These are phyloP conservation scores for Artemisia argyi DNA, from an alignment of 129 eudicot genomes.

Conservation along the genomic window DNA sequence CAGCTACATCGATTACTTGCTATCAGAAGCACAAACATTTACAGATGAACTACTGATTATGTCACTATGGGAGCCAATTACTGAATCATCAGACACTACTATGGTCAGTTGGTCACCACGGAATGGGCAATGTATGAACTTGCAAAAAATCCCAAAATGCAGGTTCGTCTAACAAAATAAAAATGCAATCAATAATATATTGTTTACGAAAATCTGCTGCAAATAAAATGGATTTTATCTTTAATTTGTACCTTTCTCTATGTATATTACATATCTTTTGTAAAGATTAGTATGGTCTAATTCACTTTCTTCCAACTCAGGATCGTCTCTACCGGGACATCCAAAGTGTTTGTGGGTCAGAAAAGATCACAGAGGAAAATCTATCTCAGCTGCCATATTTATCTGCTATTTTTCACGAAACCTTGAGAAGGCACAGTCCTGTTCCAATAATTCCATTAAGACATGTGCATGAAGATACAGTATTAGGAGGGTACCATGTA, in stretches of 20 bases:
- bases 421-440: conserved; percentile 54
- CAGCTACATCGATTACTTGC: conserved; percentile 56
- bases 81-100: conserved; percentile 67
- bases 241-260: background rate
- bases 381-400: conserved; percentile 51
- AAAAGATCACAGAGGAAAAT: conserved; percentile 49
- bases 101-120: conserved; percentile 59
- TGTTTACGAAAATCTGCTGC: background rate
- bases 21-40: conserved; percentile 48
- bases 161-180: conserved; percentile 36
- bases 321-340: conserved; percentile 53
- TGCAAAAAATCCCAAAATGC: conserved; percentile 47
- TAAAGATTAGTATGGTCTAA: conserved; percentile 8
- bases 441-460: conserved; percentile 55
- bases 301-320: conserved; percentile 25
- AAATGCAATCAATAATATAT: background rate
- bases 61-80: conserved; percentile 70
- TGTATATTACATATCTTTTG: background rate
- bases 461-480: conserved; percentile 56
- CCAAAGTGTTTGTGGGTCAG: conserved; percentile 49
- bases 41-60: conserved; percentile 42
- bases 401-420: conserved; percentile 61
- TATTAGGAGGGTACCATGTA: conserved; percentile 57
- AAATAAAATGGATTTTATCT: conserved; percentile 1
- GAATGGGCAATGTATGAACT: conserved; percentile 79